Base-by-base conservation (phyloP, 345 rosid genomes). In the Hypericum androsaemum region DNA sequence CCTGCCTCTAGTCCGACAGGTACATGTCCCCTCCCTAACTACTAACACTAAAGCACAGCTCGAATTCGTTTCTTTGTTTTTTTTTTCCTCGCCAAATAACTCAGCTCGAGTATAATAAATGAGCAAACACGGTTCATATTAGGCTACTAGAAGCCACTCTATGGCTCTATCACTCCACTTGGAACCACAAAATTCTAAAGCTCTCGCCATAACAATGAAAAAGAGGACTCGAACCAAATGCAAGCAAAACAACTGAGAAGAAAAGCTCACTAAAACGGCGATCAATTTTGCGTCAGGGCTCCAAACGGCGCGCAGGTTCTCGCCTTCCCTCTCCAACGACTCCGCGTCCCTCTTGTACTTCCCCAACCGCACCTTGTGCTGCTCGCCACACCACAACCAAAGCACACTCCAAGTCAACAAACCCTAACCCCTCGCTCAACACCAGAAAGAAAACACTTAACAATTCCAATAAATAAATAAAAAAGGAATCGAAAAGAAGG, bases 321-420 rank as follows among this genome's bases (percentile, higher is more conserved):
- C 94, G 0, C 98, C 98, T 63, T 92, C 90, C 63, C 62, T 78
- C 59, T 70, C 76, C 65, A 88, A 54, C 6, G 95, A 88, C 68
- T 72, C 79, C 55, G 68, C 79, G 65, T 83, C 83, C 64, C 98
- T 80, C 79, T 74, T 77, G 61, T 75, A 88, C 74, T 85, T 92
- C 36, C 89, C 97, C 64, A 92, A 57, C 66, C 95, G 81, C 80
- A 92, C 94, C 66, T 79, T 87, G 62, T 80, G 94, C 95, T 92
- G 74, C 47, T 12, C 58, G 44, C 37, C 12, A 54, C 37, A 32
- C 43, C 42, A 38, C 1, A 54, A 36, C 0, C 43, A 47, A 47
- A 7, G 41, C 37, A 5, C 32, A 50, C 39, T 35, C 57, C 13
- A 52, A 39, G 50, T 8, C 42, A 41, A 62, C 58, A 12, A 57